phyloP scores from a whole-genome alignment of 31 red algal genomes.

The Asparagopsis taxiformis region DNA sequence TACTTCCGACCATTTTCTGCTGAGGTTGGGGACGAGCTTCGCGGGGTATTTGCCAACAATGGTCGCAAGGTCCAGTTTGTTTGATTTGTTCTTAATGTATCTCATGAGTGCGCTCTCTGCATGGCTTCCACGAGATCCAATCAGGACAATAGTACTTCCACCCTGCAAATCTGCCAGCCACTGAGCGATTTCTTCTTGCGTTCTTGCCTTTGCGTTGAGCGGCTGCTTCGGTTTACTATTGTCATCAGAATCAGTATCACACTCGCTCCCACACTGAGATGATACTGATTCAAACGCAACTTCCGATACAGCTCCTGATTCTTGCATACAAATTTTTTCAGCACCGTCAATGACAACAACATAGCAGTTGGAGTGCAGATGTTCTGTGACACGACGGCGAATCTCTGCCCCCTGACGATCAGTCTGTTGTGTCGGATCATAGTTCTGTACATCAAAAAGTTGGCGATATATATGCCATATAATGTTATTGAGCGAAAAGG shows the following conservation, averaged over 20 bases:
- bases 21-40: constrained; percentile 1
- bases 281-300: constrained; percentile 11
- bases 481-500: constrained; percentile 16
- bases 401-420: background rate
- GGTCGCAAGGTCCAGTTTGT: constrained; percentile 34
- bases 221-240: constrained; percentile 11
- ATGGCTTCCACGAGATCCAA: constrained; percentile 28
- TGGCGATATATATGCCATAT: constrained; percentile 44
- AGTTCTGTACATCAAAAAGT: constrained; percentile 20
- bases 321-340: constrained; percentile 16
- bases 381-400: constrained; percentile 36
- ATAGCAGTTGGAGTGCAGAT: constrained; percentile 13
- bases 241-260: constrained; percentile 31
- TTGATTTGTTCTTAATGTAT: constrained; percentile 28
- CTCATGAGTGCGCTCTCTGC: constrained; percentile 29
- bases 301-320: background rate
- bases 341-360: constrained; percentile 33
- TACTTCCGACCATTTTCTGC: constrained; percentile 7
- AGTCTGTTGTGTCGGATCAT: constrained; percentile 13
- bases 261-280: constrained; percentile 21
- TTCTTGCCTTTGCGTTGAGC: background rate
- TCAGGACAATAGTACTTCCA: constrained; percentile 20
- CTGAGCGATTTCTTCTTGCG: constrained; percentile 20
- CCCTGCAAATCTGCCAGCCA: constrained; percentile 39
- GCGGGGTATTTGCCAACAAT: constrained; percentile 31